Evolutionary conservation across 805 yeast genomes (phyloP), one percentile per base, ranked within the genome.

Genomic region (Metschnikowia corniflorae): DNA sequence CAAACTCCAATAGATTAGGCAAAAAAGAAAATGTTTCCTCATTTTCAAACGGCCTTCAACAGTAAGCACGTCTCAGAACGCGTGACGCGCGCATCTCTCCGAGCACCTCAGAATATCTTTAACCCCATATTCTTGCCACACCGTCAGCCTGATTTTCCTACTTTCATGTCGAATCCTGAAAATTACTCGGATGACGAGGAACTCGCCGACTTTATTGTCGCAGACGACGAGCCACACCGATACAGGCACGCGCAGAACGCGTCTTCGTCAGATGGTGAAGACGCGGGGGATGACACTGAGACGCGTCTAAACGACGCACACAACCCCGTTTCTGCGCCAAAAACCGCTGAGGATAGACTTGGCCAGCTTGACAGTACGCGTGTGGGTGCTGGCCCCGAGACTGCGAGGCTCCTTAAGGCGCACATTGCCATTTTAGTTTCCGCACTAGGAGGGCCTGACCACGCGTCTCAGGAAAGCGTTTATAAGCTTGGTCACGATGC

Each of bases 401-500:
- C 70, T 2, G 65, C 65, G 31, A 63, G 63, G 41, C 51, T 78
- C 12, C 58, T 82, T 26, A 72, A 73, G 44, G 86, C 93, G 0
- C 87, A 86, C 58, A 82, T 91, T 21, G 75, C 89, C 10, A 78
- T 86, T 28, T 69, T 89, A 26, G 86, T 88, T 3, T 77, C 95
- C 3, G 95, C 97, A 0, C 70, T 91, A 2, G 98, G 98, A 36
- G 97, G 97, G 2, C 75, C 81, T 1, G 96, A 89, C 59, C 76
- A 81, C 31, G 61, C 81, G 1, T 65, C 81, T 0, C 57, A 60
- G 2, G 71, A 73, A 3, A 69, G 73, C 0, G 78, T 78, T 0
- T 93, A 93, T 53, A 77, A 76, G 42, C 70, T 89, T 3, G 97
- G 97, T 8, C 87, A 82, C 41, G 97, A 91, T 53, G 94, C 95